Base-by-base conservation (phyloP, 2,329 filamentous ascomycete genomes). In the Penicillium sp. region DNA sequence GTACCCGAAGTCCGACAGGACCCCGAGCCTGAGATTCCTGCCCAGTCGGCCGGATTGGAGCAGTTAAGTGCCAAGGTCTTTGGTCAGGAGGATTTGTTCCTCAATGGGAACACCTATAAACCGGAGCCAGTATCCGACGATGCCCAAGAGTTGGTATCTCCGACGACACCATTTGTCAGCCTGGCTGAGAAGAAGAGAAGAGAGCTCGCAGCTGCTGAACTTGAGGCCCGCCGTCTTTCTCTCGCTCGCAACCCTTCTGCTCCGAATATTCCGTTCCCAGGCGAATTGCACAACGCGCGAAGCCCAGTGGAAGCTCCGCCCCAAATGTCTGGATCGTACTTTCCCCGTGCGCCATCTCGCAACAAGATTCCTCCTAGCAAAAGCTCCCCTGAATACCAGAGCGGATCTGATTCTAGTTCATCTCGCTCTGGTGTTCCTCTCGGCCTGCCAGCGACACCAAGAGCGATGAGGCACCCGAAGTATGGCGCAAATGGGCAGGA, bases 361-460 rank as follows among this genome's bases (percentile, higher is more conserved):
- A 72, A 69, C 52, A 71, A 69, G 35, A 57, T 65, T 6, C 75
- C 78, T 26, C 75, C 78, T 6, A 71, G 64, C 61, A 76, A 74
- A 51, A 61, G 57, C 26, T 80, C 80, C 19, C 79, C 79, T 4
- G 74, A 76, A 6, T 73, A 75, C 42, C 73, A 73, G 6, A 78
- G 73, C 55, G 70, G 73, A 52, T 78, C 76, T 8, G 77, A 79
- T 55, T 79, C 78, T 0, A 71, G 69, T 58, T 77, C 76, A 0
- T 73, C 75, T 7, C 77, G 80, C 2, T 82, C 83, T 14, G 80
- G 80, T 1, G 72, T 71, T 1, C 83, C 85, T 6, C 84, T 94
- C 55, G 93, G 93, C 0, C 84, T 97, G n/a, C 93, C 94, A 14
- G 92, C 93, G 2, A 97, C 93, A 0, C 93, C 94, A 33, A 89